These are phyloP conservation scores for Xylaria nigripes DNA, from an alignment of 495 filamentous ascomycete genomes.

Conservation along the genomic window DNA sequence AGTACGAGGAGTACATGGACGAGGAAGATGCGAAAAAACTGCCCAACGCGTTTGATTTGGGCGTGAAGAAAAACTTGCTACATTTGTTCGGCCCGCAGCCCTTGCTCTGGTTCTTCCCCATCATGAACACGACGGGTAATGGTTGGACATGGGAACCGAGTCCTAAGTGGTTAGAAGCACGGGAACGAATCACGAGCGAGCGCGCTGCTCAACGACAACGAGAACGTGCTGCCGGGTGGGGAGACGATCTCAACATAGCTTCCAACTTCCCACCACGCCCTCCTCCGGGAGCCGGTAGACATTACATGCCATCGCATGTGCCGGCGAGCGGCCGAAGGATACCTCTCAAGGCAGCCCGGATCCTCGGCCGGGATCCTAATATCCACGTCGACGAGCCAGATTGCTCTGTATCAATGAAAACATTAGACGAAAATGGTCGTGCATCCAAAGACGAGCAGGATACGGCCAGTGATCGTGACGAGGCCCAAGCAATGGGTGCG, in stretches of 20 bases:
- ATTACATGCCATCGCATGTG: slow-evolving; percentile 18
- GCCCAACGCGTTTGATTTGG: slow-evolving; percentile 88
- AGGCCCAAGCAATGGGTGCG: slow-evolving; percentile 20
- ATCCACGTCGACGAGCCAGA: slow-evolving; percentile 35
- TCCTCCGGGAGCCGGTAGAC: slow-evolving; percentile 23
- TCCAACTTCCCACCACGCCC: slow-evolving; percentile 8
- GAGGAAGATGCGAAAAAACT: slow-evolving; percentile 78
- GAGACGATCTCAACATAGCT: slow-evolving; percentile 14
- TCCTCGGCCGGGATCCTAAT: slow-evolving; percentile 42
- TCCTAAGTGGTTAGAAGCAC: slow-evolving; percentile 57
- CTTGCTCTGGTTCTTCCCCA: slow-evolving; percentile 67
- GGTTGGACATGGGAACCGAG: slow-evolving; percentile 95
- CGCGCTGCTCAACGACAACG: slow-evolving; percentile 53
- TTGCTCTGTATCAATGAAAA: slow-evolving; percentile 32
- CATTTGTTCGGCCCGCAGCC: slow-evolving; percentile 71
- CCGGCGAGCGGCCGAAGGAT: slow-evolving; percentile 18
- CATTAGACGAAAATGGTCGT: slow-evolving; percentile 32
- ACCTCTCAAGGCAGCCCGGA: slow-evolving; percentile 43
- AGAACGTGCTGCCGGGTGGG: slow-evolving; percentile 50
- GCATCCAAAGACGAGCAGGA: slow-evolving; percentile 19
- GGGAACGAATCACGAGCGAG: slow-evolving; percentile 50
- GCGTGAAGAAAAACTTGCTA: slow-evolving; percentile 66
- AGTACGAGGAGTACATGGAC: slow-evolving; percentile 83
- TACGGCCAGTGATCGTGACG: slow-evolving; percentile 19
- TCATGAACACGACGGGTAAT: slow-evolving; percentile 77